Percentiles rank a stretch among this genome's conserved stretches.
These are phyloP conservation scores for Penicillium freii DNA, from an alignment of 2,329 filamentous ascomycete genomes.

Conservation along the genomic window DNA sequence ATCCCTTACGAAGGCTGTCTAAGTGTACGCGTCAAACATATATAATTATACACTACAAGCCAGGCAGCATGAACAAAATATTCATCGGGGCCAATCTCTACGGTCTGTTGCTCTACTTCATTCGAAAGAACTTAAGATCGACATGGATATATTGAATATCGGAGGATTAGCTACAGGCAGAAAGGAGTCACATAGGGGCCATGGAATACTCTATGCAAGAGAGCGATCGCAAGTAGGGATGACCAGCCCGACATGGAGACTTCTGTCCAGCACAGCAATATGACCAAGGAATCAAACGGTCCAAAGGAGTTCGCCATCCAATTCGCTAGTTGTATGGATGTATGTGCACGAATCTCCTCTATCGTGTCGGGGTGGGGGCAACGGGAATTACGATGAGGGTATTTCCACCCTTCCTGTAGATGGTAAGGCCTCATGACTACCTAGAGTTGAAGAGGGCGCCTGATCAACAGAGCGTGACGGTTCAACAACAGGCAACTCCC, in stretches of 20 bases:
- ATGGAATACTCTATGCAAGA: not conserved
- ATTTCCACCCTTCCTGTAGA: conserved; percentile 3
- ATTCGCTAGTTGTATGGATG: conserved; percentile 1
- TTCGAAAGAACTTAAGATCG: not conserved
- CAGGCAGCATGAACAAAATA: not conserved
- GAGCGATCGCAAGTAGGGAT: not conserved
- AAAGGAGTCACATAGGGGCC: not conserved
- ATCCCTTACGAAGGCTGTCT: not conserved
- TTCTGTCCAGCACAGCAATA: not conserved
- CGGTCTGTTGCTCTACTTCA: not conserved
- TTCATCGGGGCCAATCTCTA: not conserved
- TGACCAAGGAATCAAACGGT: not conserved
- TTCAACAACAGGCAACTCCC: conserved; percentile 5
- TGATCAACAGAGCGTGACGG: conserved; percentile 9
- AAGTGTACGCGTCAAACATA: not conserved
- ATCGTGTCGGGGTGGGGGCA: not conserved
- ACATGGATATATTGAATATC: not conserved
- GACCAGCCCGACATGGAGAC: not conserved
- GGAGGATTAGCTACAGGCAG: not conserved
- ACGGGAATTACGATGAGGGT: conserved; percentile 5
- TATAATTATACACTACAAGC: not conserved
- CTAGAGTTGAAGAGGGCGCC: not conserved
- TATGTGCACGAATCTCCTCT: not conserved
- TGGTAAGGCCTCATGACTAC: not conserved
- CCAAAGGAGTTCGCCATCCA: not conserved